phyloP scores from a whole-genome alignment of 768 basidiomycete species.

The Russula griseocarnosa region DNA sequence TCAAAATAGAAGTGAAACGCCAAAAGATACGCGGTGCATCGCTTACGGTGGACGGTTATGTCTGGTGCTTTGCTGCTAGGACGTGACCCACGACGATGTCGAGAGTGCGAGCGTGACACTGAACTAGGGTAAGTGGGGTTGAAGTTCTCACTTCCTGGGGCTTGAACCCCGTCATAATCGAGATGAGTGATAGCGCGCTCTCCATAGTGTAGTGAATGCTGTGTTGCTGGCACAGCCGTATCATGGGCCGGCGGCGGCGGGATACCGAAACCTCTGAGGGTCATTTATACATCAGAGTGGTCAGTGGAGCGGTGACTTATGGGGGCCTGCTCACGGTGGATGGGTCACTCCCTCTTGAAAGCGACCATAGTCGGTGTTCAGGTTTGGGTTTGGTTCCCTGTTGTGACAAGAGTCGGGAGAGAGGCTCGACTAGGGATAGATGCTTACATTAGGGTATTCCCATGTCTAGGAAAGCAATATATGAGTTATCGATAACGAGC shows the following conservation, averaged over 20 bases:
- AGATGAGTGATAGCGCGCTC: constrained; percentile 23
- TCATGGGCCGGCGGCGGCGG: constrained; percentile 6
- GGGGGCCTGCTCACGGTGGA: constrained; percentile 7
- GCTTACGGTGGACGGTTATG: constrained; percentile 21
- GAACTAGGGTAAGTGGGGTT: not conserved
- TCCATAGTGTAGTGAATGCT: constrained; percentile 22
- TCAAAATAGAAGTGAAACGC: not conserved
- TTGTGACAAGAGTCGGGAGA: not conserved
- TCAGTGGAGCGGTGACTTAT: not conserved
- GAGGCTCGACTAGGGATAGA: not conserved
- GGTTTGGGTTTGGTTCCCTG: constrained; percentile 23
- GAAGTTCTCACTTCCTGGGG: constrained; percentile 13
- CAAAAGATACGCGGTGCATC: not conserved
- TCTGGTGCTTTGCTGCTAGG: constrained; percentile 22
- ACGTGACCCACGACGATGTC: constrained; percentile 14
- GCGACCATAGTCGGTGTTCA: constrained; percentile 26
- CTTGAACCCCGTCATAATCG: constrained; percentile 20
- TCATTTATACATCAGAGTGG: not conserved
- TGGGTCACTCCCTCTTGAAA: constrained; percentile 23
- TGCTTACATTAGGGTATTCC: constrained; percentile 4
- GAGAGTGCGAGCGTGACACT: constrained; percentile 11
- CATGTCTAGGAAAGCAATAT: not conserved
- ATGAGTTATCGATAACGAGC: constrained; percentile 1
- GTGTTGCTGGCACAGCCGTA: constrained; percentile 15
- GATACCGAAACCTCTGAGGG: constrained; percentile 5